Evolutionary conservation across 164 flowering plant genomes (phyloP), one percentile per base, ranked within the genome.

Genomic region (Piper betle): DNA sequence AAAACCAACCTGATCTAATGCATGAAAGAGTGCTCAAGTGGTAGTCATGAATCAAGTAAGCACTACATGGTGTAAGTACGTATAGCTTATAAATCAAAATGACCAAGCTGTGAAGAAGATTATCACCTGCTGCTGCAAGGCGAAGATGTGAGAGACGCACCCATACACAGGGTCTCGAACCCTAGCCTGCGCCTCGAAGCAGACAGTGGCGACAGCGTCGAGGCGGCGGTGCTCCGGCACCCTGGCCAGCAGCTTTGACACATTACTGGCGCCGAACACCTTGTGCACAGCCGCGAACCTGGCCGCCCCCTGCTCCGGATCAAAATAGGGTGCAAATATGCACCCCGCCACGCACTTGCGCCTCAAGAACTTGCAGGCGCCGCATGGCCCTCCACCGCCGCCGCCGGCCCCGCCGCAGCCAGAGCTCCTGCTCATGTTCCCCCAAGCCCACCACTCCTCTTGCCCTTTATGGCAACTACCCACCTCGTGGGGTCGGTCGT

Each of bases 261-360:
- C 90, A 52, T 89, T 89, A 65, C 97, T 89, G 2, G 97, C 95
- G 6, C 97, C 97, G 52, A 89, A 89, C 59, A 89, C 92, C 79
- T 85, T 89, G 64, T 89, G 97, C 42, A 89, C 97, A 17, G 94
- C 92, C 7, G 97, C 97, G 54, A 90, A 90, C 57, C 87, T 84
- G 5, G 85, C 81, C 4, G 94, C 82, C 16, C 97, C 97, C 74
- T 90, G 92, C 59, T 90, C 97, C 25, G 97, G 80, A 54, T 87
- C n/a, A n/a, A n/a, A n/a, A n/a, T n/a, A n/a, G n/a, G n/a, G n/a
- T n/a, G n/a, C n/a, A n/a, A n/a, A n/a, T n/a, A n/a, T n/a, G n/a
- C n/a, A n/a, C n/a, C n/a, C n/a, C n/a, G n/a, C n/a, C n/a, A n/a
- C n/a, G n/a, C 90, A 55, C 71, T 87, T 90, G 64, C 97, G 73